phyloP scores from a whole-genome alignment of 129 eudicot genomes.

The Tagetes patula region DNA sequence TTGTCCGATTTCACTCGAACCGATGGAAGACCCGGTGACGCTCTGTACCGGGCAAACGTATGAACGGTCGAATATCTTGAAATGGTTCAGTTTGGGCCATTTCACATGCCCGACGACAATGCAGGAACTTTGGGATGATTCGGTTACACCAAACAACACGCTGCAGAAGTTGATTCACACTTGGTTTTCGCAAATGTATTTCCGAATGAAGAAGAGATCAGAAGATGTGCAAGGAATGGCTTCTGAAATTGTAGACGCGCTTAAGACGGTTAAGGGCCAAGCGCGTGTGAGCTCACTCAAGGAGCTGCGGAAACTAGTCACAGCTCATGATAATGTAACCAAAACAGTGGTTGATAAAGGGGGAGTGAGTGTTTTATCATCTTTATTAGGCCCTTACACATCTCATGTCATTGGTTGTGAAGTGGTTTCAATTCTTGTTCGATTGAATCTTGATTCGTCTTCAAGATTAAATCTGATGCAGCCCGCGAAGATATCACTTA shows the following conservation, averaged over 20 bases:
- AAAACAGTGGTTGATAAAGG: conserved; percentile 31
- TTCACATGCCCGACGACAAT: conserved; percentile 54
- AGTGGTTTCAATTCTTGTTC: conserved; percentile 46
- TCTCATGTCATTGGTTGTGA: conserved; percentile 53
- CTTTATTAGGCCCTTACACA: conserved; percentile 47
- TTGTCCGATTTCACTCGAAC: conserved; percentile 52
- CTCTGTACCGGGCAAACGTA: conserved; percentile 60
- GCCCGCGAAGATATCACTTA: conserved; percentile 45
- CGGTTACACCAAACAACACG: conserved; percentile 45
- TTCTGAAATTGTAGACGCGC: conserved; percentile 27
- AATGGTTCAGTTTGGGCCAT: conserved; percentile 48
- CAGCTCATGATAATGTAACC: conserved; percentile 21
- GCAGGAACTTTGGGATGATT: conserved; percentile 63
- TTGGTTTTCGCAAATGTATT: conserved; percentile 47
- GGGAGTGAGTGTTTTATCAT: conserved; percentile 35
- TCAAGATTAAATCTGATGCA: conserved; percentile 32
- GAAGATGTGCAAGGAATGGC: conserved; percentile 46
- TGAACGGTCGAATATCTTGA: conserved; percentile 42
- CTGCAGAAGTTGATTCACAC: conserved; percentile 37
- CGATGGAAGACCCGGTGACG: conserved; percentile 55
- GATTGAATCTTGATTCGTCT: conserved; percentile 32
- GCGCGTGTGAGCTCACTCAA: conserved; percentile 39
- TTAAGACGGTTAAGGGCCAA: conserved; percentile 41
- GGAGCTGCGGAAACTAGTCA: conserved; percentile 35
- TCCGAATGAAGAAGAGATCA: conserved; percentile 43